Percentiles rank a stretch among this genome's conserved stretches.
Conservation (phyloP, 2,329 filamentous ascomycete species). For the Colletotrichum incanum region DNA sequence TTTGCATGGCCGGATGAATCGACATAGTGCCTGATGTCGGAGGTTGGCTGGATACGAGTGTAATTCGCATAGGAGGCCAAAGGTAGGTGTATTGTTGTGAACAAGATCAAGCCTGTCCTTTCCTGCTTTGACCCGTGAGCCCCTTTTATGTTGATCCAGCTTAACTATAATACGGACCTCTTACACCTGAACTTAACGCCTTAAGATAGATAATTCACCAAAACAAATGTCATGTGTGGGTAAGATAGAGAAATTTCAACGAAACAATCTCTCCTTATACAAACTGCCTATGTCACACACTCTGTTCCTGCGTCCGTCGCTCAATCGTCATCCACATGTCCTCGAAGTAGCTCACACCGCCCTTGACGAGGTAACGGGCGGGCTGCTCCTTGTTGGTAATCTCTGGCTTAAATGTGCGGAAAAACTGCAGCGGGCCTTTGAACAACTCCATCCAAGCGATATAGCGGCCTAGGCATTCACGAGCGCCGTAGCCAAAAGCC, state of each 20-base stretch:
- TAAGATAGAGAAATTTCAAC: neutral
- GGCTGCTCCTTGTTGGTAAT: constrained; percentile 50
- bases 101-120: too few relatives aligned
- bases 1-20: neutral
- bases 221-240: neutral
- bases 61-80: too few relatives aligned
- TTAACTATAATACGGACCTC: too few relatives aligned
- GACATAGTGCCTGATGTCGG: neutral
- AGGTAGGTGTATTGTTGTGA: too few relatives aligned
- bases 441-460: constrained; percentile 69
- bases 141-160: too few relatives aligned
- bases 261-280: neutral
- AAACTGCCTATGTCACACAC: neutral
- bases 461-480: constrained; percentile 63
- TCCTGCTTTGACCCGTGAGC: too few relatives aligned
- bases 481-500: constrained; percentile 64
- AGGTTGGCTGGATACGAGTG: too few relatives aligned
- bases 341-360: constrained; percentile 58
- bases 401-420: constrained; percentile 55
- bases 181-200: neutral
- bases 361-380: constrained; percentile 57
- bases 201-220: neutral
- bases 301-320: constrained; percentile 33
- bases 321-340: constrained; percentile 56
- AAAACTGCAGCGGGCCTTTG: constrained; percentile 61